Percentiles rank a stretch among this genome's conserved stretches.
Conservation (phyloP, 179 eudicot species). For the Heliamphora pulchella region DNA sequence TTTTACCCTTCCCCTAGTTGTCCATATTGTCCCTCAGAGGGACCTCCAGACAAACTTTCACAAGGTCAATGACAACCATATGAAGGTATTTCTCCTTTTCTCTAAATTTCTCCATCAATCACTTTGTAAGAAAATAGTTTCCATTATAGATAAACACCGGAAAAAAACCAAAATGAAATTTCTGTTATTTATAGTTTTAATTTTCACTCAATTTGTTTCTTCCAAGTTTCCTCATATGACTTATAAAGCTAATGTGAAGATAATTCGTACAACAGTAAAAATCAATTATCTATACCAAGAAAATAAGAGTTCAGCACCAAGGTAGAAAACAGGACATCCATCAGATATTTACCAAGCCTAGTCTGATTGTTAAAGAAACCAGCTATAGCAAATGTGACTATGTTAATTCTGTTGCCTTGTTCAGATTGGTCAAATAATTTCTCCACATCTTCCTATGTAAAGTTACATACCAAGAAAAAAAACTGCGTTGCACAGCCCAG, state of each 20-base stretch:
- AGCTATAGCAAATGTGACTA: background rate
- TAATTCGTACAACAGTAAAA: background rate
- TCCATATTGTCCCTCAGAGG: background rate
- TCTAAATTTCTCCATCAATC: background rate
- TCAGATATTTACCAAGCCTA: background rate
- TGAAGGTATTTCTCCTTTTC: background rate
- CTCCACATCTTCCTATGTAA: background rate
- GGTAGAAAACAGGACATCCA: background rate
- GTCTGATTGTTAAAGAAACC: background rate
- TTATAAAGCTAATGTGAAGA: background rate
- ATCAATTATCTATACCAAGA: background rate
- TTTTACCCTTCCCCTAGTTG: background rate
- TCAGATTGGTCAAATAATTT: background rate
- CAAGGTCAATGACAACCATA: background rate
- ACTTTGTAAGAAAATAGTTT: background rate
- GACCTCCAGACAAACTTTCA: background rate
- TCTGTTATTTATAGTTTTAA: background rate
- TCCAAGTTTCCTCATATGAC: background rate
- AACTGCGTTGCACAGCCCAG: constrained; percentile 8
- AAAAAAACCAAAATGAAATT: background rate
- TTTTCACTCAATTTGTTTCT: background rate
- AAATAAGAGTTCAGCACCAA: background rate
- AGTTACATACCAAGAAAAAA: background rate
- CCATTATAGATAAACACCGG: background rate
- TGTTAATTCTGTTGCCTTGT: background rate